phyloP scores from a whole-genome alignment of 106 monocot genomes.

The Dioscorea zingiberensis region DNA sequence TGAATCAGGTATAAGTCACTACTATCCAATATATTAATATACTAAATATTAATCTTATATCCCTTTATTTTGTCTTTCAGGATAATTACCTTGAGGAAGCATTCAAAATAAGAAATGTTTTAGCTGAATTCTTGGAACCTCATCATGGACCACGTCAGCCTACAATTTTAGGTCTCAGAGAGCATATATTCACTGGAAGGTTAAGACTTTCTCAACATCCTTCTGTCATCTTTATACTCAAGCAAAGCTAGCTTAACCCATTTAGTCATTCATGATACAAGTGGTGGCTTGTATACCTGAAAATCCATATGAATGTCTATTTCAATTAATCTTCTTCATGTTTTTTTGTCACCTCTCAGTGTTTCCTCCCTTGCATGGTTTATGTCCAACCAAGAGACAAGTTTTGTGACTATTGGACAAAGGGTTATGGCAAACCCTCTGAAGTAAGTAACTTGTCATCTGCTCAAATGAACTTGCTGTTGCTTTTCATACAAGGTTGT shows the following conservation, averaged over 20 bases:
- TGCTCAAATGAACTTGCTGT: background rate
- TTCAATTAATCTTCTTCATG: background rate
- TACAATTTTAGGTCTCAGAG: constrained; percentile 86
- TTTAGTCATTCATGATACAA: no score
- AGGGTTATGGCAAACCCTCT: constrained; percentile 86
- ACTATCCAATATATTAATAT: background rate
- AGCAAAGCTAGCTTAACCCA: no score
- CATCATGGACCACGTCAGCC: constrained; percentile 34
- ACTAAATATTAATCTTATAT: background rate
- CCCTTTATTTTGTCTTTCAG: constrained; percentile 19
- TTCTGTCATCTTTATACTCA: no score
- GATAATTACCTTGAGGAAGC: constrained; percentile 98
- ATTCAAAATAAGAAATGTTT: constrained; percentile 93
- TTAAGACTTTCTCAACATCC: constrained; percentile 1
- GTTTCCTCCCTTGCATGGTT: constrained; percentile 99
- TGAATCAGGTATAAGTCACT: constrained; percentile 75
- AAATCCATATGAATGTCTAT: no score
- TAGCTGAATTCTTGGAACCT: constrained; percentile 57
- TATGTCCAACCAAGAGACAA: constrained; percentile 98
- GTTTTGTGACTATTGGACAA: constrained; percentile 98
- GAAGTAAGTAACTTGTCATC: constrained; percentile 42
- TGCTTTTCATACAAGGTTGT: no score
- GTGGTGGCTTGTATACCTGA: no score
- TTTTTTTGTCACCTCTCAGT: constrained; percentile 35
- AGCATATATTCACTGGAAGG: constrained; percentile 99